These are phyloP conservation scores for Cladophialophora bantiana DNA, from an alignment of 2,329 filamentous ascomycete genomes.

Conservation along the genomic window DNA sequence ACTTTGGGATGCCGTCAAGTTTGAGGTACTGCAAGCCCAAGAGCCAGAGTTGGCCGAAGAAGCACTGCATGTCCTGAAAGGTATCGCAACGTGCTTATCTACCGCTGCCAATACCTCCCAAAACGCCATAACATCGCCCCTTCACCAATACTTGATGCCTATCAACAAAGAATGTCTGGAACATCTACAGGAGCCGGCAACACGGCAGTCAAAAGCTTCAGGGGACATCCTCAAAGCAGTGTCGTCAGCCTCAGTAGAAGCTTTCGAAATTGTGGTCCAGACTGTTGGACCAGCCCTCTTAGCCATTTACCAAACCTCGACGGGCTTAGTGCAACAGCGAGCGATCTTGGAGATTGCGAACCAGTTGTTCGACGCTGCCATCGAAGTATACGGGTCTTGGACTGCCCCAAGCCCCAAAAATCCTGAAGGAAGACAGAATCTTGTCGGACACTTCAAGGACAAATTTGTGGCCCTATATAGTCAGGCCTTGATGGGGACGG, in stretches of 20 bases:
- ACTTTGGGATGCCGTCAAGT: constrained; percentile 73
- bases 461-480: constrained; percentile 63
- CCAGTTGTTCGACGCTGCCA: constrained; percentile 64
- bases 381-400: constrained; percentile 65
- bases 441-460: constrained; percentile 57
- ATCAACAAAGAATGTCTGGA: constrained; percentile 72
- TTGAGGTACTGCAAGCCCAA: constrained; percentile 71
- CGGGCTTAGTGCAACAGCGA: constrained; percentile 68
- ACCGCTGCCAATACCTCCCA: constrained; percentile 46
- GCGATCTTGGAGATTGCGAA: constrained; percentile 68
- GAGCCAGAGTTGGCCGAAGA: constrained; percentile 70
- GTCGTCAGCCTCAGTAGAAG: constrained; percentile 61
- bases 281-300: constrained; percentile 65
- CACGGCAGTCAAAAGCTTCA: constrained; percentile 71
- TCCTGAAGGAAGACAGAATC: constrained; percentile 48
- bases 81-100: constrained; percentile 64
- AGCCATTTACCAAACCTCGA: constrained; percentile 66
- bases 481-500: constrained; percentile 59
- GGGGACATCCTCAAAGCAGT: constrained; percentile 66
- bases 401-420: constrained; percentile 50
- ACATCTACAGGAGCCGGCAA: constrained; percentile 71
- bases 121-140: constrained; percentile 46
- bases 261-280: constrained; percentile 64
- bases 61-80: constrained; percentile 62
- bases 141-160: constrained; percentile 64